Evolutionary conservation across 345 rosid genomes (phyloP).

Genomic region (Citrus cavaleriei): DNA sequence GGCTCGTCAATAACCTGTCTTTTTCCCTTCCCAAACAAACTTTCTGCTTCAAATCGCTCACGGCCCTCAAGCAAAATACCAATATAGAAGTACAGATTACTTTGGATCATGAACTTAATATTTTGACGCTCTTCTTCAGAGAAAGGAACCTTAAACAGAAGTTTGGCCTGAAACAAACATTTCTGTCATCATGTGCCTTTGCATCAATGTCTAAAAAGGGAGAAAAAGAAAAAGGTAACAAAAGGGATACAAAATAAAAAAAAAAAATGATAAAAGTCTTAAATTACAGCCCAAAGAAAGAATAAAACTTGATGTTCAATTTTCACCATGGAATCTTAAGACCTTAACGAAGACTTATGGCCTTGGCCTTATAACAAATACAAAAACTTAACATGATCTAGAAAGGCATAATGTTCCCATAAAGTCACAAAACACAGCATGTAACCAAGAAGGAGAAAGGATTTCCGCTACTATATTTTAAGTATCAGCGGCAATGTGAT

Average conservation of each 20-base stretch:
- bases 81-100: constrained; percentile 67
- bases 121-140: constrained; percentile 67
- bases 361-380: neutral
- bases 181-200: neutral
- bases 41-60: constrained; percentile 59
- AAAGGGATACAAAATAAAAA: neutral
- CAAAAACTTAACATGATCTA: neutral
- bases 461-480: neutral
- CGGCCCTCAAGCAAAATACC: constrained; percentile 67
- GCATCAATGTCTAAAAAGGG: neutral
- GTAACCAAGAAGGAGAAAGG: neutral
- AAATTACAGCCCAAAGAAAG: neutral
- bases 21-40: constrained; percentile 37
- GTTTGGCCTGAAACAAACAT: constrained; percentile 65
- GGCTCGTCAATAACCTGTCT: constrained; percentile 28
- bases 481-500: neutral
- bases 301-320: neutral
- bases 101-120: constrained; percentile 75
- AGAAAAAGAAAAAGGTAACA: neutral
- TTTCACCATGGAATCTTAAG: neutral
- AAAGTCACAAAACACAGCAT: neutral
- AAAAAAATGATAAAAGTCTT: neutral
- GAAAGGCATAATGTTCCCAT: neutral
- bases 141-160: constrained; percentile 62
- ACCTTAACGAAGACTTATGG: neutral